These are phyloP conservation scores for Arthromyces matolae DNA, from an alignment of 768 basidiomycete genomes.

Conservation along the genomic window DNA sequence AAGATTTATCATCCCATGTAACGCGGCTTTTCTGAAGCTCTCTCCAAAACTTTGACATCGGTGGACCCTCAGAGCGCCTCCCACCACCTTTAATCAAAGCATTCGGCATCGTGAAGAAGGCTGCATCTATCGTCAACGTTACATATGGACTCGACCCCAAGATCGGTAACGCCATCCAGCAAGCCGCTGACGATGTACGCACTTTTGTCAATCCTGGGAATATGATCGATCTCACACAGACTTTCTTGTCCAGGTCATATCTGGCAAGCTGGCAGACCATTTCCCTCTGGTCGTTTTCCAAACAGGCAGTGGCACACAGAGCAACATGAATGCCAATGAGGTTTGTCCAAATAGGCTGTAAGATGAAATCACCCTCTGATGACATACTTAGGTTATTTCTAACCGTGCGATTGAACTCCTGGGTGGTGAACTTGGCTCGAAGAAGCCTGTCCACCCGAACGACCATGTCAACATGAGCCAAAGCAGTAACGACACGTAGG, in stretches of 20 bases:
- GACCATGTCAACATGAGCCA: conserved; percentile 99
- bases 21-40: conserved; percentile 42
- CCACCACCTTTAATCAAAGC: conserved; percentile 96
- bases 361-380: not conserved
- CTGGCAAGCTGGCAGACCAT: conserved; percentile 89
- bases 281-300: conserved; percentile 99
- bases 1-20: not conserved
- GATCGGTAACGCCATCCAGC: conserved; percentile 82
- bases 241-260: conserved; percentile 74
- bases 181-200: conserved; percentile 87
- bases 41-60: conserved; percentile 97
- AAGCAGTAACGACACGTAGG: conserved; percentile 96
- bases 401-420: conserved; percentile 97
- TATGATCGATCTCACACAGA: conserved; percentile 1
- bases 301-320: conserved; percentile 97
- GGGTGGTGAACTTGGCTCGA: conserved; percentile 92
- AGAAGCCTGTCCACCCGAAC: conserved; percentile 97
- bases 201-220: not conserved
- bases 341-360: conserved; percentile 30
- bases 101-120: conserved; percentile 96
- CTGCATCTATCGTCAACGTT: conserved; percentile 87
- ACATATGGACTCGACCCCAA: conserved; percentile 88
- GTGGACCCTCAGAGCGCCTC: conserved; percentile 88
- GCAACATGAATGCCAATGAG: conserved; percentile 99
- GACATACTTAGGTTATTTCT: conserved; percentile 78